phyloP scores from a whole-genome alignment of 2,329 filamentous ascomycete genomes.

The Nemania sp. region DNA sequence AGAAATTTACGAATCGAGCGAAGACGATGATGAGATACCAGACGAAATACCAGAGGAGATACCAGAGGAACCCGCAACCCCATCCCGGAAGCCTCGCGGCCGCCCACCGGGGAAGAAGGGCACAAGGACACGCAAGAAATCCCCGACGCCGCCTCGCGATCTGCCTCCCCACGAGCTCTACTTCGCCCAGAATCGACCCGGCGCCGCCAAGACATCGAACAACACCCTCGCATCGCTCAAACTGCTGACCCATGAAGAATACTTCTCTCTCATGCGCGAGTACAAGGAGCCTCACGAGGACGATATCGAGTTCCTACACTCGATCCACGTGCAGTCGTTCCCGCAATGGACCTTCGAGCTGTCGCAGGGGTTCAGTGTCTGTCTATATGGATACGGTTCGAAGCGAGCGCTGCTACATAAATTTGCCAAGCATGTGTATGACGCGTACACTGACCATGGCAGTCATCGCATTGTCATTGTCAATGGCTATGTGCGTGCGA shows the following conservation, averaged over 20 bases:
- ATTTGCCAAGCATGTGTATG: constrained; percentile 74
- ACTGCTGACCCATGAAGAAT: constrained; percentile 89
- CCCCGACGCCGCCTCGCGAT: constrained; percentile 79
- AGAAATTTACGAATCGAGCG: constrained; percentile 67
- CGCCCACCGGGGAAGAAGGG: constrained; percentile 45
- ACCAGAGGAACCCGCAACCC: constrained; percentile 42
- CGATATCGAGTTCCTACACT: constrained; percentile 73
- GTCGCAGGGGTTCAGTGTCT: constrained; percentile 82
- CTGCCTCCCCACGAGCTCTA: constrained; percentile 88
- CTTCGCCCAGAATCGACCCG: constrained; percentile 89
- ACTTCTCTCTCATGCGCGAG: constrained; percentile 70
- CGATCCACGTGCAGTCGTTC: constrained; percentile 80
- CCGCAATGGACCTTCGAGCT: constrained; percentile 93
- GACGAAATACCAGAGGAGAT: constrained; percentile 33
- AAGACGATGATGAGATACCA: constrained; percentile 49
- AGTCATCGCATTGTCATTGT: constrained; percentile 74
- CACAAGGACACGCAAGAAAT: constrained; percentile 57
- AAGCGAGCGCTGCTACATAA: constrained; percentile 76
- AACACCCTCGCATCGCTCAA: constrained; percentile 77
- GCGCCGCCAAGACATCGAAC: constrained; percentile 80
- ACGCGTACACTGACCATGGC: constrained; percentile 44
- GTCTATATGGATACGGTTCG: constrained; percentile 90
- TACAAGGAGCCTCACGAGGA: constrained; percentile 70
- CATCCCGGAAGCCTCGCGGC: constrained; percentile 55
- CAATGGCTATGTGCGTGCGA: constrained; percentile 76